Evolutionary conservation across 257 asterid species (phyloP), one percentile per base, ranked within the genome.

Genomic region (Penstemon eatonii): DNA sequence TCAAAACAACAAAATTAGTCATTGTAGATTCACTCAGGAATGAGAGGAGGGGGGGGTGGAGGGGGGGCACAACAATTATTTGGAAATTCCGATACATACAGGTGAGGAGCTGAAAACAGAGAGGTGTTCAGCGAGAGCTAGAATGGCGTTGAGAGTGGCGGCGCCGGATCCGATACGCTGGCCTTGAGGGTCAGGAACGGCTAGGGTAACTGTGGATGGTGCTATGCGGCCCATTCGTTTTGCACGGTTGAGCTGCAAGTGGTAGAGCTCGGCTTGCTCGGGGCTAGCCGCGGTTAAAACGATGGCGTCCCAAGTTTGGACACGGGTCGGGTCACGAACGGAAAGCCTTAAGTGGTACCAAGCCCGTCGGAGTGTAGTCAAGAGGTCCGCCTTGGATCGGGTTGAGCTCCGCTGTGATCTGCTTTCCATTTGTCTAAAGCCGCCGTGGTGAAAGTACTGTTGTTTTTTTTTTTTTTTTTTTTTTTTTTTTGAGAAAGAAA

Each of bases 271-370:
- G 44, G 97, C 96, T 75, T 93, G 99, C 70, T 90, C 95, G 19
- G 97, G 99, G 76, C 99, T 93, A 6, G 99, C 88, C 7, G 99
- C 97, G n/a, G 99, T 93, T 56, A 93, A 77, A 9, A 93, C 81
- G 70, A 93, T 79, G 65, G 95, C 97, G 79, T 89, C 97, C 97
- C 99, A 93, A 1, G 97, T 90, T 18, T 76, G 89, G 38, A 88
- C 96, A 42, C 99, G 84, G 15, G 79, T 18, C 9, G 94, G 96
- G 59, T 90, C 90, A 39, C 96, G 87, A 3, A 90, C 95, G 52
- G 99, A 87, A 3, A 90, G 81, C 57, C 99, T 73, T 49, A 87
- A 68, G 76, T 87, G 95, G 85, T 86, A 90, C 99, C 99, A 89
- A 5, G 96, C 88, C 58, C 92, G 91, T 57, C 96, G 83, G 50